These are phyloP conservation scores for Kwoniella europaea DNA, from an alignment of 768 basidiomycete species.

Conservation along the genomic window DNA sequence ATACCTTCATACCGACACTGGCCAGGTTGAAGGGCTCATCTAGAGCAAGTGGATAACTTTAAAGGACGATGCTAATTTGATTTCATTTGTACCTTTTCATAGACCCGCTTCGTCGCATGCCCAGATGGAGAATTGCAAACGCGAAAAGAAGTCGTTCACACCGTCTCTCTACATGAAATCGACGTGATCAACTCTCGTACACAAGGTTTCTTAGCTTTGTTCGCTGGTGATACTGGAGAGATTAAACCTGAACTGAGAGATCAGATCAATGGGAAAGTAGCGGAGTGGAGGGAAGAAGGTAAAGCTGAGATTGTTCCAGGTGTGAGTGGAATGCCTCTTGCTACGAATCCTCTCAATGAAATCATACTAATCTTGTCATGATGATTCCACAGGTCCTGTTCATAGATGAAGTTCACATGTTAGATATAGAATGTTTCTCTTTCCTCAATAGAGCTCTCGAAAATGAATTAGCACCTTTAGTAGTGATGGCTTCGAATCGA, in stretches of 20 bases:
- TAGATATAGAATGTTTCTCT: conserved; percentile 99
- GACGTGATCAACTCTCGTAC: conserved; percentile 99
- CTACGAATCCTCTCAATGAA: too few relatives aligned
- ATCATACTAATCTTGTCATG: background rate
- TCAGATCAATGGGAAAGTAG: conserved; percentile 95
- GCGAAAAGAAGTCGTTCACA: conserved; percentile 95
- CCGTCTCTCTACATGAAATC: conserved; percentile 96
- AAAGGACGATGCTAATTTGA: background rate
- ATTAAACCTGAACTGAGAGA: conserved; percentile 95
- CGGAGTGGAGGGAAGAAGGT: conserved; percentile 97
- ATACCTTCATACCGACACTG: background rate
- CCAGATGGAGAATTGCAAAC: conserved; percentile 98
- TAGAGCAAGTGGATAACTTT: background rate
- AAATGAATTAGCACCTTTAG: conserved; percentile 87
- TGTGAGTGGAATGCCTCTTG: too few relatives aligned
- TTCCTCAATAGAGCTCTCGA: conserved; percentile 97
- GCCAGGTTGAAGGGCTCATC: background rate
- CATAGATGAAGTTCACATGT: conserved; percentile 99
- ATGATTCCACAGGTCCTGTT: conserved; percentile 76
- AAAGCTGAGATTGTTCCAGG: conserved; percentile 98
- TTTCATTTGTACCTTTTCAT: conserved; percentile 14
- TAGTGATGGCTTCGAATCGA: conserved; percentile 97
- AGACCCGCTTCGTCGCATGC: conserved; percentile 98
- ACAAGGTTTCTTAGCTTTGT: conserved; percentile 93
- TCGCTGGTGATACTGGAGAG: conserved; percentile 84